Conservation (phyloP, 805 yeast genomes). For the Kluyveromyces dobzhanskii region DNA sequence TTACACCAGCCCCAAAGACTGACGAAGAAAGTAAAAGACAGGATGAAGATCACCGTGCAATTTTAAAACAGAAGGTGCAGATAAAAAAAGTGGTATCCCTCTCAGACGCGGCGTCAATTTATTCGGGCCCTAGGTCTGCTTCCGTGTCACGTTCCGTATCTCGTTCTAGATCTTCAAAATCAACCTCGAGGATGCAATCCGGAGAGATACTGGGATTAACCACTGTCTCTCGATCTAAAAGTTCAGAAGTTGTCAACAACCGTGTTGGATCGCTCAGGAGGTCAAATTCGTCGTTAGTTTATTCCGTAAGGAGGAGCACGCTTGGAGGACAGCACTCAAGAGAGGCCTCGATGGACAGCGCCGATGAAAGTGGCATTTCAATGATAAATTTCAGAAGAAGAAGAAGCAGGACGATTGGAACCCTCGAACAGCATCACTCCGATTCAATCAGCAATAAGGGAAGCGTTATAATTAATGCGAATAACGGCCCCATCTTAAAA, state of each 20-base stretch:
- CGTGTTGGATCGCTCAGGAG: background rate
- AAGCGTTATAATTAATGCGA: background rate
- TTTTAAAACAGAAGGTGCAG: constrained; percentile 5
- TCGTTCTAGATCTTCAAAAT: background rate
- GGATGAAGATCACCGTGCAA: background rate
- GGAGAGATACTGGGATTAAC: background rate
- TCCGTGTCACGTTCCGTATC: constrained; percentile 1
- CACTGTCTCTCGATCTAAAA: background rate
- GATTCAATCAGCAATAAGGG: constrained; percentile 1
- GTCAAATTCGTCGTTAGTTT: background rate
- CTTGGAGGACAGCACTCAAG: background rate
- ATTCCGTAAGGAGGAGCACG: background rate
- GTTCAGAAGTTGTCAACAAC: background rate
- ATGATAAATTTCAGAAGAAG: constrained; percentile 5
- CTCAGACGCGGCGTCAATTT: constrained; percentile 5
- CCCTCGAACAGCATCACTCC: constrained; percentile 13
- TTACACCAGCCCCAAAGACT: background rate
- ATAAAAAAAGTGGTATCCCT: constrained; percentile 4
- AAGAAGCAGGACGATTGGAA: constrained; percentile 28
- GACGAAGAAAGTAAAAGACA: constrained; percentile 2
- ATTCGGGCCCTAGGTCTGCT: background rate
- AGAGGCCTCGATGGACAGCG: background rate
- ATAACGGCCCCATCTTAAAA: too few species aligned
- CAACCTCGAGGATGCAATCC: background rate
- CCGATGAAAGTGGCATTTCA: background rate